Evolutionary conservation across 108 stramenopile genomes (phyloP), one percentile per base, ranked within the genome.

Genomic region (Conticribra weissflogii): DNA sequence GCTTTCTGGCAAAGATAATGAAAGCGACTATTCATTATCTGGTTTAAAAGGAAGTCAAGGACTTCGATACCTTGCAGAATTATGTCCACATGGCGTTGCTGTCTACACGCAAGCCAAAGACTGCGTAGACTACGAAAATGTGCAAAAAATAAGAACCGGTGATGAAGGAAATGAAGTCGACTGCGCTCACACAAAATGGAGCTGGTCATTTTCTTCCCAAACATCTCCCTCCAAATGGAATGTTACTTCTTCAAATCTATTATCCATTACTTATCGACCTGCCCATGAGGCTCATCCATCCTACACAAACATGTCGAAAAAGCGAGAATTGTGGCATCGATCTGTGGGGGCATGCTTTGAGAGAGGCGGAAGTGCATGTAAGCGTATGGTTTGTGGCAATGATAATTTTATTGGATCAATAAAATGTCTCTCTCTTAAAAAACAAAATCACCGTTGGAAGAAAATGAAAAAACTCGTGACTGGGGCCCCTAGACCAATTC

Each of bases 231-330:
- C 78, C 0, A 58, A 67, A 57, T 79, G 78, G 78, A 79, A 79
- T 63, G 78, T 79, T 18, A 79, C 78, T 41, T 72, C 71, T 14
- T 67, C 78, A 41, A 79, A 67, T 17, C 66, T 81, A 25, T 76
- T 94, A 45, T 76, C 79, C 30, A 64, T 91, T 17, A 87, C 88
- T 0, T 90, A 91, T 71, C 71, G 85, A 50, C 93, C 93, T 2
- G 77, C 86, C 7, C 86, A 84, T 68, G 90, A 91, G 59, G 85
- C 83, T 30, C 66, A 87, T 45, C 87, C 90, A 49, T 82, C 86
- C 48, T 86, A 82, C 68, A 94, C 93, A 0, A 70, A 72, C 46
- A 72, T 78, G 54, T 72, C 76, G 16, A 63, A 32, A 46, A 58
- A 50, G 33, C 55, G 32, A 54, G 68, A 76, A 7, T 66, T 36